Conservation (phyloP, 768 basidiomycete genomes). For the Tulasnella calospora region DNA sequence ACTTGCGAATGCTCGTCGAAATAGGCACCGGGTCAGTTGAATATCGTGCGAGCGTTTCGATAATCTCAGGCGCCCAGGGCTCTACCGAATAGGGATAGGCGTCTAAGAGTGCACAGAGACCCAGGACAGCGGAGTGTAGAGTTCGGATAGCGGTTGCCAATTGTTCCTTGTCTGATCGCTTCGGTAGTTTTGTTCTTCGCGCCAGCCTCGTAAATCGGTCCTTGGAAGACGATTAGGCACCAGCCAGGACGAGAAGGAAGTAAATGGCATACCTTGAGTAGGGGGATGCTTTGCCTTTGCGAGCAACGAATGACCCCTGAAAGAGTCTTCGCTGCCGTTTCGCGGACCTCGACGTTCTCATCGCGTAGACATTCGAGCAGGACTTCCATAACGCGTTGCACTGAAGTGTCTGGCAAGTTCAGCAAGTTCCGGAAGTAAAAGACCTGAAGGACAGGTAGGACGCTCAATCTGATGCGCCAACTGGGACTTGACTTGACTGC, state of each 20-base stretch:
- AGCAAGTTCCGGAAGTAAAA: slow-evolving; percentile 89
- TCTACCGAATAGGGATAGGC: slow-evolving; percentile 57
- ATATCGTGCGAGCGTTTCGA: slow-evolving; percentile 38
- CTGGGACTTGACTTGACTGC: slow-evolving; percentile 78
- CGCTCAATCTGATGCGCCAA: slow-evolving; percentile 85
- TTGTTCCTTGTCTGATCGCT: slow-evolving; percentile 53
- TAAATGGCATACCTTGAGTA: slow-evolving; percentile 58
- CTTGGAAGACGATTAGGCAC: slow-evolving; percentile 38
- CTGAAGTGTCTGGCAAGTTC: slow-evolving; percentile 61
- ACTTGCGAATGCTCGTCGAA: slow-evolving; percentile 74
- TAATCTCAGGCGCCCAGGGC: slow-evolving; percentile 37
- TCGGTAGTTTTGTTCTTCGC: slow-evolving; percentile 58
- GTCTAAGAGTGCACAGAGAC: slow-evolving; percentile 48
- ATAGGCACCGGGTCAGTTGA: slow-evolving; percentile 50
- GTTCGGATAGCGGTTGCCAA: slow-evolving; percentile 70
- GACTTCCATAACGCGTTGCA: slow-evolving; percentile 73
- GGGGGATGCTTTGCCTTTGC: slow-evolving; percentile 79
- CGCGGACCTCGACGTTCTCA: slow-evolving; percentile 88
- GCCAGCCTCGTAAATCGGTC: slow-evolving; percentile 71
- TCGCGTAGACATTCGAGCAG: slow-evolving; percentile 79
- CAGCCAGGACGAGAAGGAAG: slow-evolving; percentile 23
- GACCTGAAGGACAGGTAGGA: slow-evolving; percentile 79
- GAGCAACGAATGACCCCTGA: slow-evolving; percentile 86
- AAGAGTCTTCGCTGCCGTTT: slow-evolving; percentile 81
- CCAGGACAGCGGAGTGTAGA: slow-evolving; percentile 66